Evolutionary conservation across 495 filamentous ascomycete species (phyloP).

Genomic region (Podospora sp.): DNA sequence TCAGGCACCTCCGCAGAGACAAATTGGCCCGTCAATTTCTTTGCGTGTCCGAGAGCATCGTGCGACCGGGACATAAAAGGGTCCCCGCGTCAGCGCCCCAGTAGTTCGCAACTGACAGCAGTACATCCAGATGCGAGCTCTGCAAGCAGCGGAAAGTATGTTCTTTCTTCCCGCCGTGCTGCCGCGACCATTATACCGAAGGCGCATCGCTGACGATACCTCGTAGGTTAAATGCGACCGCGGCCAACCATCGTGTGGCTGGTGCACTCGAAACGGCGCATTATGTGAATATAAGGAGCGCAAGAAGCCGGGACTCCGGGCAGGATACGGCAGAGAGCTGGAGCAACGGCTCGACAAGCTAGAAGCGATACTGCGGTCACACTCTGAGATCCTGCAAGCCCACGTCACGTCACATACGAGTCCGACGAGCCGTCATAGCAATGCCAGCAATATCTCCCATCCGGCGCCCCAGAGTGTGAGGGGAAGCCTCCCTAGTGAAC

Average conservation of each 20-base stretch:
- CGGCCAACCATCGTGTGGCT: slow-evolving; percentile 81
- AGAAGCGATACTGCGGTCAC: slow-evolving; percentile 51
- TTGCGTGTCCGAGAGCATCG: background rate
- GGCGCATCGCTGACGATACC: background rate
- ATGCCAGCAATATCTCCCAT: slow-evolving; percentile 26
- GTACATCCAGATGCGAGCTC: slow-evolving; percentile 63
- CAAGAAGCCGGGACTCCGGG: slow-evolving; percentile 81
- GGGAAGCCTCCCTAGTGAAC: slow-evolving; percentile 47
- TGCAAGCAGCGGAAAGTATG: slow-evolving; percentile 81
- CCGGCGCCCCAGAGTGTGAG: slow-evolving; percentile 53
- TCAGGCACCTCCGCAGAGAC: no score
- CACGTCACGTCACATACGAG: slow-evolving; percentile 33
- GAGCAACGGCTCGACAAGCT: slow-evolving; percentile 73
- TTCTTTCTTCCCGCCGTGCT: slow-evolving; percentile 5
- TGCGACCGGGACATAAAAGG: background rate
- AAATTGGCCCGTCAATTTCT: background rate
- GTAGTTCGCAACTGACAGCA: background rate
- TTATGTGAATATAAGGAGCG: slow-evolving; percentile 81
- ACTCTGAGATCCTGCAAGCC: slow-evolving; percentile 51
- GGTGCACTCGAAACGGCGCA: slow-evolving; percentile 80
- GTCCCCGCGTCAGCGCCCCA: background rate
- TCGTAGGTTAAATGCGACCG: slow-evolving; percentile 76
- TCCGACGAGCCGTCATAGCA: slow-evolving; percentile 47
- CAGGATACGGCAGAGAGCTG: slow-evolving; percentile 85
- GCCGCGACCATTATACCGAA: background rate